Evolutionary conservation across 345 rosid genomes (phyloP).

Genomic region (Syzygium aqueum): DNA sequence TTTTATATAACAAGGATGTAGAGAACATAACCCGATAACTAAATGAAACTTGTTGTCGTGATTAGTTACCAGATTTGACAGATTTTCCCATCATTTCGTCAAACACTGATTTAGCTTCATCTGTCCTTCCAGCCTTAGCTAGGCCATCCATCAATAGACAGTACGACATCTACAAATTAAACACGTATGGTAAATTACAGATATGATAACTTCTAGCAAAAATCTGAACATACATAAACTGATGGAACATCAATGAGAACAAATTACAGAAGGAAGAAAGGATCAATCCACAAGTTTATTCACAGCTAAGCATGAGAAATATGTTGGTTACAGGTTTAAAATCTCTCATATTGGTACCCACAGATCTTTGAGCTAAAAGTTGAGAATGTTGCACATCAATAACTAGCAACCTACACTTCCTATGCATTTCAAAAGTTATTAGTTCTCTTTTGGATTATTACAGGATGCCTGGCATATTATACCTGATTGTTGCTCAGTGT

Average conservation of each 20-base stretch:
- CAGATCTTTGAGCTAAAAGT: neutral
- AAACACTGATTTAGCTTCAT: constrained; percentile 65
- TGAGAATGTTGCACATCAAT: neutral
- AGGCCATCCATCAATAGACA: constrained; percentile 89
- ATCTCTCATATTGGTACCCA: neutral
- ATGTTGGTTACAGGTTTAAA: neutral
- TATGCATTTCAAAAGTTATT: neutral
- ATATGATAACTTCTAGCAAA: neutral
- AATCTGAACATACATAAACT: neutral
- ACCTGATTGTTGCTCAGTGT: neutral
- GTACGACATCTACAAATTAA: constrained; percentile 63
- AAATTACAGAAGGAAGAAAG: neutral
- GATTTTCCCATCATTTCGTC: constrained; percentile 44
- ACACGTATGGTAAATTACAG: constrained; percentile 3
- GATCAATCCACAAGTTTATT: neutral
- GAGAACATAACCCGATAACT: neutral
- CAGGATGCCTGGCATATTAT: neutral
- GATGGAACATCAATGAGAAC: neutral
- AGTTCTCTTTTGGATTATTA: neutral
- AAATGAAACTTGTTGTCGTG: neutral
- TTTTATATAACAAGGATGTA: neutral
- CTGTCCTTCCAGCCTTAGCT: constrained; percentile 60
- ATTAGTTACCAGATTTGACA: constrained; percentile 59
- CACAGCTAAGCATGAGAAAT: neutral
- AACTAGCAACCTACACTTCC: neutral